Conservation (phyloP, 192 early-diverging fungal genomes). For the Rhizophagus sp. region DNA sequence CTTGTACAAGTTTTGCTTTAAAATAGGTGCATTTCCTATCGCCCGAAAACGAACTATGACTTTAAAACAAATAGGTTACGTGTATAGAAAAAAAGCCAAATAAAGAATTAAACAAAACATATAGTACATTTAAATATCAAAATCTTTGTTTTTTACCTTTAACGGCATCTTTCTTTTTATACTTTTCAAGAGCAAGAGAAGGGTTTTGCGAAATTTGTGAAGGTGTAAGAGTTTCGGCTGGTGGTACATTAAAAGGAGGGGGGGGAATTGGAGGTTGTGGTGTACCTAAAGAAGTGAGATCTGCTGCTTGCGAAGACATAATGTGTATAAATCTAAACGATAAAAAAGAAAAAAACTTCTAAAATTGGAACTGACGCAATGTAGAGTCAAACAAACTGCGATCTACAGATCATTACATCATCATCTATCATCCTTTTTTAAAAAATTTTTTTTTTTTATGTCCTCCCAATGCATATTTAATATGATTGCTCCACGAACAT, state of each 20-base stretch:
- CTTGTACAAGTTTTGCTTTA: conserved; percentile 85
- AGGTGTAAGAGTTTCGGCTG: not conserved
- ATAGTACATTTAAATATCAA: not conserved
- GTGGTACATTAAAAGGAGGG: conserved; percentile 2
- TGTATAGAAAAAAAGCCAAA: too few relatives aligned
- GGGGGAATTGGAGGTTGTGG: conserved; percentile 3
- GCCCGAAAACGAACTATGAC: conserved; percentile 85
- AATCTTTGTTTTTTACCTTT: conserved; percentile 9
- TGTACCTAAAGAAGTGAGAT: not conserved
- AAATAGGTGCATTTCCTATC: conserved; percentile 87
- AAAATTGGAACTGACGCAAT: not conserved
- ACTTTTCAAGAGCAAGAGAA: conserved; percentile 20
- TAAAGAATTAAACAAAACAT: too few relatives aligned
- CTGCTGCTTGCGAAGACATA: conserved; percentile 8
- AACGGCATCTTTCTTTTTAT: conserved; percentile 15
- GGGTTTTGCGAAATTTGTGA: not conserved
- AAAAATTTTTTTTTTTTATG: not conserved
- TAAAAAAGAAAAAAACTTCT: not conserved
- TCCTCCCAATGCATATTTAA: not conserved
- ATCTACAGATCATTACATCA: not conserved
- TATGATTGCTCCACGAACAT: not conserved
- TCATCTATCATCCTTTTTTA: too few relatives aligned
- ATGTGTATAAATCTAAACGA: not conserved
- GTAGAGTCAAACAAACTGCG: too few relatives aligned
- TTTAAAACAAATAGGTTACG: conserved; percentile 28